Base-by-base conservation (phyloP, 148 eudicot species). In the Diospyros lotus region DNA sequence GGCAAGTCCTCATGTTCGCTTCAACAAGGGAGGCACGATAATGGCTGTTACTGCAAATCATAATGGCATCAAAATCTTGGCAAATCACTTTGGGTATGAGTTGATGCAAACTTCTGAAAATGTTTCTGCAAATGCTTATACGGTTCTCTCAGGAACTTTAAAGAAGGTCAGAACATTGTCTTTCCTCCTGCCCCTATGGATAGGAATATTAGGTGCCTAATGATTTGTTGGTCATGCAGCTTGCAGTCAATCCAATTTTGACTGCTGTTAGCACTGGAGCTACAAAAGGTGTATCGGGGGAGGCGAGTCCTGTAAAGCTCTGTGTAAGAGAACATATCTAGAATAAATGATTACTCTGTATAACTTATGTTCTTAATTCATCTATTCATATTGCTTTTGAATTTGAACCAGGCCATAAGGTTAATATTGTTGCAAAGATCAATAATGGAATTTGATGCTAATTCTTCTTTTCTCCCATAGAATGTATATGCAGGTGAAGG, bases 1-100 rank as follows among this genome's bases (percentile, higher is more conserved):
- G 88, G 88, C 75, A 80, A 80, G 73, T 58, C 86, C 85, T 46
- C 54, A 74, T 41, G 71, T 86, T 48, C 80, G 86, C 58, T 83
- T 83, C 79, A 83, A 76, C 77, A 81, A 78, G 69, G 76, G 77
- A 53, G 83, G 88, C 46, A 69, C 78, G 44, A 69, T 80, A 15
- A 56, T 83, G 81, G 86, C 86, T 74, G 86, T 80, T 71, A 75
- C 82, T 61, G 60, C 86, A 9, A 66, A 75, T 66, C 77, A 75
- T 9, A 77, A 80, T 71, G 76, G 76, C 46, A 80, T 80, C 60
- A 83, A 83, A 75, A 72, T 83, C 42, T 77, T 83, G 64, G 81
- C 81, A 56, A 75, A 75, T 69, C 40, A 64, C 39, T 72, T 70
- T 41, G 87, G 83, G 41, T 73, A 76, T 73, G 64, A 80, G 9